Base-by-base conservation (phyloP, 306 rosid species). In the Vicia sativa region DNA sequence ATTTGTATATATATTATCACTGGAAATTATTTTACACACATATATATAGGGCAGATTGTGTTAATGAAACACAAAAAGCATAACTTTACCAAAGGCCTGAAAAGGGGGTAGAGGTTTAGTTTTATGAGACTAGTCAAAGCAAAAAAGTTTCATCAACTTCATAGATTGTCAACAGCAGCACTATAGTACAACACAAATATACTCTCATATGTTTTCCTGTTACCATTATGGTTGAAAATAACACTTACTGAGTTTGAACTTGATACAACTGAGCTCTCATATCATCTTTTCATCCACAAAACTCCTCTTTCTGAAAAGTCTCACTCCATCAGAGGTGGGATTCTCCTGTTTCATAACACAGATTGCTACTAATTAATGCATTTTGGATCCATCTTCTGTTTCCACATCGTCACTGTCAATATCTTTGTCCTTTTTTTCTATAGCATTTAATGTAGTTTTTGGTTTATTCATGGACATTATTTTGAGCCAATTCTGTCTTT, bases 21-120 rank as follows among this genome's bases (percentile, higher is more conserved):
- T 31, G 37, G 8, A 31, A 31, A 31, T 31, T 6, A 31, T 31
- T 31, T 6, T 1, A 31, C 37, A 31, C 9, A 0, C n/a, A n/a
- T n/a, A n/a, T 34, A 34, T 34, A 34, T 7, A 34, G 9, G 9
- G 38, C 9, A 34, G 38, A 34, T 34, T 34, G 9, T 34, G 38
- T 34, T 86, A 56, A 92, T 82, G 97, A 88, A 89, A 71, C 76
- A 77, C 77, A 83, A 84, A 91, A 85, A 82, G 84, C 81, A 39
- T 74, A 74, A 85, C 85, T 81, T 85, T 72, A 80, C 77, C 66
- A 85, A 89, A 89, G 74, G 79, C 86, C 80, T 83, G 62, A 71
- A 82, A 80, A 78, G 74, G 80, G 80, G 78, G 77, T 80, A 73
- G 18, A 73, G 18, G n/a, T 64, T 64, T 79, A 73, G 67, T 83